Evolutionary conservation across 441 rosid species (phyloP), one percentile per base, ranked within the genome.

Genomic region (Viola pubescens): DNA sequence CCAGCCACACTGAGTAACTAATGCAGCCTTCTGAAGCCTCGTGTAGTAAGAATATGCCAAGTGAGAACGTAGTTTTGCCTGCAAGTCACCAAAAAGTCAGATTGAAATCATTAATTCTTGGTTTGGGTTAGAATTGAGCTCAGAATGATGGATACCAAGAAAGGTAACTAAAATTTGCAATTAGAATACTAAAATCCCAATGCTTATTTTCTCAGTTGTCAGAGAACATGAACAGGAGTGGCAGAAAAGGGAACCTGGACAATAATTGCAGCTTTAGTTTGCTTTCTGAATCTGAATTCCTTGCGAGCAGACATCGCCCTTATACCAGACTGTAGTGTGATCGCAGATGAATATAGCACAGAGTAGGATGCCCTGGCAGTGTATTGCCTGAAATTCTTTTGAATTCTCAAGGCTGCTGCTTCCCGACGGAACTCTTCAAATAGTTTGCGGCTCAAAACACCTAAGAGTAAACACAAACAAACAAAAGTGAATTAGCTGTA

Each of bases 231-330:
- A 56, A 56, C 37, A 68, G 50, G 60, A 70, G 43, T 41, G 55
- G n/a, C 45, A 57, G 62, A 55, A n/a, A 54, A 59, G 54, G 48
- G 14, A 49, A 95, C 99, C 98, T 95, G 97, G 58, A 95, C 78
- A 60, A 77, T 77, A 59, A 81, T 85, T 69, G 98, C 87, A 63
- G 98, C 98, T 84, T 86, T 91, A 47, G 96, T 95, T 81, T 82
- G 97, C 83, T 80, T 87, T 82, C 95, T 80, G 77, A 83, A 86
- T 77, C 97, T 83, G 74, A 87, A 95, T 63, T 87, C 99, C 80
- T 86, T 79, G 63, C 94, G 94, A 75, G 98, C 97, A 70, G 80
- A 81, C 99, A 95, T 91, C 52, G 95, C 87, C 75, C 97, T 87
- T 67, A 91, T 81, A 54, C 96, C 91, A 44, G 97, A 85, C 84